A percentile compares a stretch with the other conserved stretches of the same genome.
These are phyloP conservation scores for Oryza meyeriana DNA, from an alignment of 176 grass and related monocot genomes.

Conservation along the genomic window DNA sequence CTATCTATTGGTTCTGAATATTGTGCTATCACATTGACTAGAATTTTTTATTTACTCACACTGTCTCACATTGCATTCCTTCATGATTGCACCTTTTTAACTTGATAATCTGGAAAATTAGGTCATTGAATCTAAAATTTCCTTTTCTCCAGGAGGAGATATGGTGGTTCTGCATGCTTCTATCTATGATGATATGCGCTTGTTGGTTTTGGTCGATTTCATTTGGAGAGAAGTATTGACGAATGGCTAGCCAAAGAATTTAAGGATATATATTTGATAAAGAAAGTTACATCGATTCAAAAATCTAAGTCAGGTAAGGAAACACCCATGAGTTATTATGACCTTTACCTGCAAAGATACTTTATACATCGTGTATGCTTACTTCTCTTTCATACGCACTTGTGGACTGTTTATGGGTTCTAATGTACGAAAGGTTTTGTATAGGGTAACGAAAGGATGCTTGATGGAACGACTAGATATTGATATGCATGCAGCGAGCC, in stretches of 20 bases:
- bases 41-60: too few relatives aligned
- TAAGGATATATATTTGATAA: constrained; percentile 57
- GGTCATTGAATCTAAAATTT: not conserved
- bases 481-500: constrained; percentile 64
- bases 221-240: constrained; percentile 64
- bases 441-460: constrained; percentile 69
- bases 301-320: constrained; percentile 51
- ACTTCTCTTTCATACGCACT: not conserved
- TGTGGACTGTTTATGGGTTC: not conserved
- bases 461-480: constrained; percentile 69
- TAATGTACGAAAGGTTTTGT: constrained; percentile 44
- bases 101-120: not conserved
- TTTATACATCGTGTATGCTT: not conserved
- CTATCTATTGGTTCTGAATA: too few relatives aligned
- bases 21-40: too few relatives aligned
- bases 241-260: constrained; percentile 66
- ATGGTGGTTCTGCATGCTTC: constrained; percentile 81
- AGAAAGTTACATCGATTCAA: constrained; percentile 71
- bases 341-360: constrained; percentile 5
- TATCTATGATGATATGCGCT: constrained; percentile 61
- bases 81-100: not conserved
- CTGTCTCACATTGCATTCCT: not conserved
- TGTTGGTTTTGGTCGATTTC: constrained; percentile 70
- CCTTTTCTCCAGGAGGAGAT: constrained; percentile 58
- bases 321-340: not conserved